Conservation (phyloP, 345 rosid species). For the Clarkia xantiana region DNA sequence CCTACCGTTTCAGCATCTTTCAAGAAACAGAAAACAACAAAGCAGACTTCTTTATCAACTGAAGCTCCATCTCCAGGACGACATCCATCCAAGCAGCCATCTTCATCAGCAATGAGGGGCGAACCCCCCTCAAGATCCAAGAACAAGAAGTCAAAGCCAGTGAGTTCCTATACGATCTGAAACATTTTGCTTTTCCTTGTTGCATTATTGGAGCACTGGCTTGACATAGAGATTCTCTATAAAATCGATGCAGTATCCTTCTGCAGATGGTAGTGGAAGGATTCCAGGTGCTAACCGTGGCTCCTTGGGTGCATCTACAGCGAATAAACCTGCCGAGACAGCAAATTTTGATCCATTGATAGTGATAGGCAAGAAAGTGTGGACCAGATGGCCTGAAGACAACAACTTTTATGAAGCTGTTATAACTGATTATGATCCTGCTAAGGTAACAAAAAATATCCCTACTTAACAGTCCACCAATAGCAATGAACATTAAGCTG, state of each 20-base stretch:
- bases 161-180: conserved; percentile 23
- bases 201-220: not conserved
- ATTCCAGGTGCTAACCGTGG: conserved; percentile 35
- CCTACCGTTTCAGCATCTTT: conserved; percentile 80
- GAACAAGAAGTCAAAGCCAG: conserved; percentile 76
- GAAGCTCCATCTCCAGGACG: conserved; percentile 68
- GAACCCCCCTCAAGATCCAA: conserved; percentile 59
- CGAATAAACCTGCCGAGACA: conserved; percentile 53
- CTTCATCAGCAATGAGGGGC: conserved; percentile 59
- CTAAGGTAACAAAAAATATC: conserved; percentile 28
- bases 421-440: conserved; percentile 57
- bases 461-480: conserved; percentile 6
- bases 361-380: conserved; percentile 81
- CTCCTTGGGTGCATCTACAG: conserved; percentile 30
- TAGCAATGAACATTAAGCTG: conserved; percentile 9
- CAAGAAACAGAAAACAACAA: conserved; percentile 74
- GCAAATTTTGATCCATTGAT: conserved; percentile 50
- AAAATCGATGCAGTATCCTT: conserved; percentile 55
- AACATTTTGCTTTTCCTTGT: conserved; percentile 10
- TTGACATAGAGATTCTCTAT: conserved; percentile 12
- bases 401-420: conserved; percentile 83
- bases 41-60: conserved; percentile 59
- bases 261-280: conserved; percentile 64
- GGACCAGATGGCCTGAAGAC: conserved; percentile 98
- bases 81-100: conserved; percentile 68